Evolutionary conservation across 2,329 filamentous ascomycete species (phyloP).

Genomic region (Pestalotiopsis sp.): DNA sequence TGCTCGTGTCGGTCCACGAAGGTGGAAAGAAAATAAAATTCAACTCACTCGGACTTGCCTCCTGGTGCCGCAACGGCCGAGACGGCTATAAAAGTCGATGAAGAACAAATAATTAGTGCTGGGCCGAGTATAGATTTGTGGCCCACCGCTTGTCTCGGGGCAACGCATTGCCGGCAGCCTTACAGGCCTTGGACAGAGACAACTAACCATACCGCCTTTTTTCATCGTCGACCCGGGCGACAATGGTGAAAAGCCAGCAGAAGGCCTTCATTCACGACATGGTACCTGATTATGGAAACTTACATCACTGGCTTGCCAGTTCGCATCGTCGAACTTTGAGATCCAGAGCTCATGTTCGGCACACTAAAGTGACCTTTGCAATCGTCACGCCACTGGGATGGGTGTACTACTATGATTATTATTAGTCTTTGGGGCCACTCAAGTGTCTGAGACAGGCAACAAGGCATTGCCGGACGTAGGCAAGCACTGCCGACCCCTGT

Average conservation of each 20-base stretch:
- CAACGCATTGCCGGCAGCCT: neutral
- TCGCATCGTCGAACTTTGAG: too few relatives aligned
- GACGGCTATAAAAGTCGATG: neutral
- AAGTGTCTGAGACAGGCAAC: neutral
- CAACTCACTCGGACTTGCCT: neutral
- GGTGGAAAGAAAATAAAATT: neutral
- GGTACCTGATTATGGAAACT: neutral
- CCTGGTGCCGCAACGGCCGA: neutral
- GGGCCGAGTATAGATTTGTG: neutral
- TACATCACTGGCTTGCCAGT: neutral
- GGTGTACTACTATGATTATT: neutral
- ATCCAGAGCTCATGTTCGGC: too few relatives aligned
- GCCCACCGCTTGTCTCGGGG: neutral
- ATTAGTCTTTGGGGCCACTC: neutral
- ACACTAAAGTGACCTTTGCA: neutral
- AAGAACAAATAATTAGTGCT: neutral
- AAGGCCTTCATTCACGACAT: neutral
- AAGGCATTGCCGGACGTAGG: neutral
- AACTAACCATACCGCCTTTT: neutral
- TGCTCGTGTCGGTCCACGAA: neutral
- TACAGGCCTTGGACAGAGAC: neutral
- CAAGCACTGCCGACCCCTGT: constrained; percentile 2
- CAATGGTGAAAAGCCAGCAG: neutral
- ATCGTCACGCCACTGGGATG: neutral
- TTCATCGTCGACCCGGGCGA: neutral